phyloP scores from a whole-genome alignment of 1,284 basidiomycete genomes.

The Leccinum variabile region DNA sequence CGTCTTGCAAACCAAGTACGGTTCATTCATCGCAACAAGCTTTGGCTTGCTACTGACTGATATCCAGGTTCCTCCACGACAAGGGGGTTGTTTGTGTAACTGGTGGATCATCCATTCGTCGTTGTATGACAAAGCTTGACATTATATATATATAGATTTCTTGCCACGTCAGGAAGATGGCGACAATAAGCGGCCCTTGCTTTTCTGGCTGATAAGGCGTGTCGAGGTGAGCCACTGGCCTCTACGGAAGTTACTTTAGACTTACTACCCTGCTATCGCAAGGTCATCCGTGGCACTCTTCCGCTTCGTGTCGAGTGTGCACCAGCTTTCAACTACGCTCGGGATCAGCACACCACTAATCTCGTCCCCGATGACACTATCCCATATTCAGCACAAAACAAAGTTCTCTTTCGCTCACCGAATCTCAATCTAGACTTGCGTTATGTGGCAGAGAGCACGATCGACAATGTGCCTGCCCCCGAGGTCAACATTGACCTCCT shows the following conservation, averaged over 20 bases:
- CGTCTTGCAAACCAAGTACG: constrained; percentile 78
- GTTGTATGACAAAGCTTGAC: too few relatives aligned
- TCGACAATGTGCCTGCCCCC: constrained; percentile 51
- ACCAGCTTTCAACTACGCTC: constrained; percentile 92
- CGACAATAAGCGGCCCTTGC: constrained; percentile 55
- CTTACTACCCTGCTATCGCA: neutral
- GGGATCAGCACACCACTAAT: constrained; percentile 65
- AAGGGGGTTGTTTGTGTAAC: constrained; percentile 78
- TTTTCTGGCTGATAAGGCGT: constrained; percentile 87
- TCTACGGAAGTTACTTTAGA: neutral
- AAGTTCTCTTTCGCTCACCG: constrained; percentile 66
- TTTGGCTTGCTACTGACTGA: neutral
- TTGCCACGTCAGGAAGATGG: too few relatives aligned
- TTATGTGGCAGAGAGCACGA: constrained; percentile 59
- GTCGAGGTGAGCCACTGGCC: constrained; percentile 58
- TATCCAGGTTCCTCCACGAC: constrained; percentile 73
- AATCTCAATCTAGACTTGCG: constrained; percentile 73
- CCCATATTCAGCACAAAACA: constrained; percentile 43
- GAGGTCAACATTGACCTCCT: constrained; percentile 55
- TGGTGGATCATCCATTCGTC: constrained; percentile 40
- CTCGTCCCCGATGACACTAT: constrained; percentile 50
- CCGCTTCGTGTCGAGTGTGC: constrained; percentile 83
- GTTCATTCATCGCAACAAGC: neutral
- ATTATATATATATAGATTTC: too few relatives aligned
- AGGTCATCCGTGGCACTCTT: constrained; percentile 77